Evolutionary conservation across 2,329 filamentous ascomycete species (phyloP).

Genomic region (Botrytis fragariae): DNA sequence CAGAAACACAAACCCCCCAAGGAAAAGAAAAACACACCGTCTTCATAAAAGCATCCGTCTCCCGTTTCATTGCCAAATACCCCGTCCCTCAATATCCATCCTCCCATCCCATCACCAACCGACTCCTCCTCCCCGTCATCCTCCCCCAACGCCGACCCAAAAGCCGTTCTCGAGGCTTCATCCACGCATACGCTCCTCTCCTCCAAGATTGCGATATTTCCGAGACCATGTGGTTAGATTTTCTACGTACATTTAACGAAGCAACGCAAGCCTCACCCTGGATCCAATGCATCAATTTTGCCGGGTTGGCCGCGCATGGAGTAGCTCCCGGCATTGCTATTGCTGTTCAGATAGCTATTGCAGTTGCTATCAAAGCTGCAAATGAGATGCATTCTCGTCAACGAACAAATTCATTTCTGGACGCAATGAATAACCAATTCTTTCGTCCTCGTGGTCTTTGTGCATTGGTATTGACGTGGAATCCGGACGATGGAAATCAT

Average conservation of each 20-base stretch:
- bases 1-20: background rate
- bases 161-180: background rate
- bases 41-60: background rate
- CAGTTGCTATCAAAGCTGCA: slow-evolving; percentile 43
- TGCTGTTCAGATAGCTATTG: slow-evolving; percentile 41
- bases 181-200: background rate
- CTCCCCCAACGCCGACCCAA: background rate
- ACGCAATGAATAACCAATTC: slow-evolving; percentile 53
- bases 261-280: background rate
- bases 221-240: background rate
- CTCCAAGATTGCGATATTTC: background rate
- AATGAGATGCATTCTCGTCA: slow-evolving; percentile 38
- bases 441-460: slow-evolving; percentile 57
- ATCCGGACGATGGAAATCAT: slow-evolving; percentile 39
- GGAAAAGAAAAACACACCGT: background rate
- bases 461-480: slow-evolving; percentile 54
- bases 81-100: background rate
- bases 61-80: background rate
- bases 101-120: background rate
- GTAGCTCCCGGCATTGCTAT: background rate
- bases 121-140: background rate
- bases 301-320: background rate
- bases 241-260: background rate
- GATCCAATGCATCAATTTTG: background rate
- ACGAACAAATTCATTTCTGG: slow-evolving; percentile 50